Conservation (phyloP, 176 grass and related monocot species). For the Guadua angustifolia region DNA sequence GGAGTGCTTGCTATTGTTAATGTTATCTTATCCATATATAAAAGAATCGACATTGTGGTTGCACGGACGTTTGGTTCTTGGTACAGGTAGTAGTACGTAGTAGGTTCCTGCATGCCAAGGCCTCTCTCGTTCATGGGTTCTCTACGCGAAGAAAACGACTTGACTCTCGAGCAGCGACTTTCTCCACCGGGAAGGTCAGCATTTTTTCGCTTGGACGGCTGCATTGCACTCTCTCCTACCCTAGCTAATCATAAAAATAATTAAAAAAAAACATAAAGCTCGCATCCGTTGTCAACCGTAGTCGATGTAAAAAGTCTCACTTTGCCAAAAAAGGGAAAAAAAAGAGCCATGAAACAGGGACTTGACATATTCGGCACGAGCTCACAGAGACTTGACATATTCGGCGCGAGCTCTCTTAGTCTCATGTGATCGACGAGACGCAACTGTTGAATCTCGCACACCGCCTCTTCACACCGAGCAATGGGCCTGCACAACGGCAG, state of each 20-base stretch:
- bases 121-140: not conserved
- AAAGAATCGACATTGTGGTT: not conserved
- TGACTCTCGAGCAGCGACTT: not conserved
- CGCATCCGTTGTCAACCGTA: not conserved
- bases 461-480: not conserved
- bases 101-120: not conserved
- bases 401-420: not conserved
- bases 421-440: not conserved
- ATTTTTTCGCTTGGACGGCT: not conserved
- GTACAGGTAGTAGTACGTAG: not conserved
- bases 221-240: not conserved
- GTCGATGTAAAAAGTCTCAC: not conserved
- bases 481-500: too few relatives aligned
- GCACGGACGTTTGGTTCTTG: not conserved
- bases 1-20: not conserved
- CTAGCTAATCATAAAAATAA: not conserved
- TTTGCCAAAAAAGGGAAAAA: not conserved
- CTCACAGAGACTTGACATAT: not conserved
- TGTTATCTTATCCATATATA: not conserved
- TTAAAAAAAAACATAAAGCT: not conserved
- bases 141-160: conserved; percentile 5
- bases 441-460: not conserved
- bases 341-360: not conserved
- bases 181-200: not conserved
- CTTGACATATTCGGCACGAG: not conserved